phyloP scores from a whole-genome alignment of 441 rosid genomes.

The Mallotus japonicus region DNA sequence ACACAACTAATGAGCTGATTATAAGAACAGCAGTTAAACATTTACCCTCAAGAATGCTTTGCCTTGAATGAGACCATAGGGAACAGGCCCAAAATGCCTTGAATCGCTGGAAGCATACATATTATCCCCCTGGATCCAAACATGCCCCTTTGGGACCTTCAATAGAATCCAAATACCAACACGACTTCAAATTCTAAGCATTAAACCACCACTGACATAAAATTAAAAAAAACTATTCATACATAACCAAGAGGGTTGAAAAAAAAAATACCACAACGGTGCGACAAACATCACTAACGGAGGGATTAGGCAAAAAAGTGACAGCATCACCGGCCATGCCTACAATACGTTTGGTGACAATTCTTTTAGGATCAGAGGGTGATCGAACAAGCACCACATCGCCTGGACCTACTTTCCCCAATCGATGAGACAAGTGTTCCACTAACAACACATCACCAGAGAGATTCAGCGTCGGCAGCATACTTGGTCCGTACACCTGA shows the following conservation, averaged over 20 bases:
- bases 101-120: constrained; percentile 71
- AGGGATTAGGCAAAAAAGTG: constrained; percentile 51
- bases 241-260: not conserved
- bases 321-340: constrained; percentile 68
- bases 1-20: not conserved
- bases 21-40: constrained; percentile 7
- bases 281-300: constrained; percentile 26
- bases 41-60: constrained; percentile 69
- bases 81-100: constrained; percentile 69
- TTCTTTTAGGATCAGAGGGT: constrained; percentile 58
- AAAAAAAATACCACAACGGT: constrained; percentile 48
- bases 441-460: constrained; percentile 69
- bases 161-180: constrained; percentile 4
- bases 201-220: not conserved
- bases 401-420: constrained; percentile 58
- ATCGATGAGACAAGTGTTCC: constrained; percentile 63
- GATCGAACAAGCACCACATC: constrained; percentile 72
- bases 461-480: constrained; percentile 82
- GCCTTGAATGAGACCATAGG: constrained; percentile 76
- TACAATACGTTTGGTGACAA: constrained; percentile 58
- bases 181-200: constrained; percentile 1
- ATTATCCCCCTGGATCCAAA: constrained; percentile 93
- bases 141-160: constrained; percentile 84
- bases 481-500: constrained; percentile 80
- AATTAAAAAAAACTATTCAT: not conserved